Evolutionary conservation across 2,329 filamentous ascomycete species (phyloP).

Genomic region (Cladosporium sp.): DNA sequence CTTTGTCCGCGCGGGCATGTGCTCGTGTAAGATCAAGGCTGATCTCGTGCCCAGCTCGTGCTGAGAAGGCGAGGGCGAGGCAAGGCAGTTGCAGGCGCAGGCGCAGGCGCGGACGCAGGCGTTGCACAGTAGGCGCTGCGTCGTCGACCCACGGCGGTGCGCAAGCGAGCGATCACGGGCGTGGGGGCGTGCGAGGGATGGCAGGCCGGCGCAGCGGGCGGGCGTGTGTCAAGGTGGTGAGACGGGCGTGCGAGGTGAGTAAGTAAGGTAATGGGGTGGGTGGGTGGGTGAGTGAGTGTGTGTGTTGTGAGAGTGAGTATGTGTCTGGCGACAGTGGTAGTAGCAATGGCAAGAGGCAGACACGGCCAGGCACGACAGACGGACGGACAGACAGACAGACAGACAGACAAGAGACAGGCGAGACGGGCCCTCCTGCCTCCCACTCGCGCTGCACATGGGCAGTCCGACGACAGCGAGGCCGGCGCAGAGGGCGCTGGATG

Average conservation of each 20-base stretch:
- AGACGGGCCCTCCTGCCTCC: too few species aligned
- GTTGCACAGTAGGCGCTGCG: background rate
- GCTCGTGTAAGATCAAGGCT: background rate
- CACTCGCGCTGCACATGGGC: too few species aligned
- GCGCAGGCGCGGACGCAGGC: too few species aligned
- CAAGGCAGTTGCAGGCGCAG: too few species aligned
- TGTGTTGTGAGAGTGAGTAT: background rate
- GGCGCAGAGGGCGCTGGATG: too few species aligned
- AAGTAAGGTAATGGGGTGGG: background rate
- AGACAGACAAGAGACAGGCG: too few species aligned
- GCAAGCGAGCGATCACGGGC: constrained; percentile 1
- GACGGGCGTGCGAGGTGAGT: background rate
- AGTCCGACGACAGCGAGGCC: too few species aligned
- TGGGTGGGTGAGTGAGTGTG: background rate
- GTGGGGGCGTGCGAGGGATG: background rate
- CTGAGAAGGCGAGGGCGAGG: too few species aligned
- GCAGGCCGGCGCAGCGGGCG: background rate
- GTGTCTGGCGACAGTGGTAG: background rate
- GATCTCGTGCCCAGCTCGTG: background rate
- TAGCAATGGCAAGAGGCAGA: background rate
- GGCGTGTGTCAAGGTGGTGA: background rate
- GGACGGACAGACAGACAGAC: background rate
- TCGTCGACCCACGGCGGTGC: constrained; percentile 2
- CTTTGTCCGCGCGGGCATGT: background rate
- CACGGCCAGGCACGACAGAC: background rate